Evolutionary conservation across 2,329 filamentous ascomycete genomes (phyloP).

Genomic region (Penicillium glabrum): DNA sequence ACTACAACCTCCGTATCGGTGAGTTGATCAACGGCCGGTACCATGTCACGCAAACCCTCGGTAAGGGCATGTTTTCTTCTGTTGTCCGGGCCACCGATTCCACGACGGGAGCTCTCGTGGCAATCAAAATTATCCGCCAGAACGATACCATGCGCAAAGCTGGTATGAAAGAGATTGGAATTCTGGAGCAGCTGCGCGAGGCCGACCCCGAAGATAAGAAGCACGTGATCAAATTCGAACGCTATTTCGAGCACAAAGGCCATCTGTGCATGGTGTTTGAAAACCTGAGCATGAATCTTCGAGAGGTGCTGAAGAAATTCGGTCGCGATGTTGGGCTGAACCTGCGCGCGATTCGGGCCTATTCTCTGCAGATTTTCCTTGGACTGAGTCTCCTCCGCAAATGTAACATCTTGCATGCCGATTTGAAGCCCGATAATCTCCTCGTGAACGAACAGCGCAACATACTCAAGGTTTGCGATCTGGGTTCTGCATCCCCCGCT

Average conservation of each 20-base stretch:
- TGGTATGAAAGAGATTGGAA: slow-evolving; percentile 90
- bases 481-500: slow-evolving; percentile 91
- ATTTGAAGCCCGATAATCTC: slow-evolving; percentile 97
- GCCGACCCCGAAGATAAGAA: slow-evolving; percentile 87
- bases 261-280: slow-evolving; percentile 98
- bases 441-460: slow-evolving; percentile 83
- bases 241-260: slow-evolving; percentile 88
- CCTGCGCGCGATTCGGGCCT: slow-evolving; percentile 78
- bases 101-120: slow-evolving; percentile 73
- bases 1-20: slow-evolving; percentile 91
- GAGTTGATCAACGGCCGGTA: slow-evolving; percentile 89
- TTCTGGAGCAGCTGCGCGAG: slow-evolving; percentile 81
- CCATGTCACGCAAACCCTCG: slow-evolving; percentile 81
- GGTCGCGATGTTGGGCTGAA: slow-evolving; percentile 93
- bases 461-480: slow-evolving; percentile 88
- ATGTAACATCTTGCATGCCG: slow-evolving; percentile 91
- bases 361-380: slow-evolving; percentile 92
- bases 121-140: slow-evolving; percentile 96
- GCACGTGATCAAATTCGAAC: slow-evolving; percentile 84
- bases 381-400: slow-evolving; percentile 84
- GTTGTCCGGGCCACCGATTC: slow-evolving; percentile 87
- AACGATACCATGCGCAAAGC: slow-evolving; percentile 91
- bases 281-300: slow-evolving; percentile 85
- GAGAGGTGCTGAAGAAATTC: slow-evolving; percentile 93
- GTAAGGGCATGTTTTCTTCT: slow-evolving; percentile 93